phyloP scores from a whole-genome alignment of 495 filamentous ascomycete genomes.

The Parmelia sp. region DNA sequence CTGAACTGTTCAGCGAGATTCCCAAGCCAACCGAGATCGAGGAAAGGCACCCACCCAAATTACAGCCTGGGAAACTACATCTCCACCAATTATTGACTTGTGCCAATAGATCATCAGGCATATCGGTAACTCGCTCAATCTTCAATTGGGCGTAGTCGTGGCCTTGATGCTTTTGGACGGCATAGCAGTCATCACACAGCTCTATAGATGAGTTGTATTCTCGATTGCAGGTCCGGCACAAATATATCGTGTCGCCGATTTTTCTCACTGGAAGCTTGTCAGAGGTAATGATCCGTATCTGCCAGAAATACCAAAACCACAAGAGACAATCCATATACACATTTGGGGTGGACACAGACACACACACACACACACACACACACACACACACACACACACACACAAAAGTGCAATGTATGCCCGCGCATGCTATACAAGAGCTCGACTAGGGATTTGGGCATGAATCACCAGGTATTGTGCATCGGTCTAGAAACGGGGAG shows the following conservation, averaged over 20 bases:
- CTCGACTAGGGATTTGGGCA: neutral
- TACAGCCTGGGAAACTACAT: neutral
- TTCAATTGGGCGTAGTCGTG: neutral
- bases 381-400: no score
- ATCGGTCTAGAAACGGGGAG: neutral
- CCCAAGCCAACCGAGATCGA: neutral
- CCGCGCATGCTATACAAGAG: neutral
- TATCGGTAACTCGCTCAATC: neutral
- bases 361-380: no score
- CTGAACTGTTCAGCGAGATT: neutral
- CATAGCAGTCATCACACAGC: neutral
- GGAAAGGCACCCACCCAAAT: neutral
- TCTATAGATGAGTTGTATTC: neutral
- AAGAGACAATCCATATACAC: no score
- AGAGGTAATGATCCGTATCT: neutral
- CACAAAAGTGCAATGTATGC: no score
- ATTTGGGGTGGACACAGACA: no score
- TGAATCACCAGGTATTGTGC: neutral
- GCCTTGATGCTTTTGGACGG: neutral
- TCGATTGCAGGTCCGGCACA: neutral
- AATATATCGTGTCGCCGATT: neutral
- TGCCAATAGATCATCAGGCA: neutral
- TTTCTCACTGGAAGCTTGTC: neutral
- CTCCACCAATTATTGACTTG: conserved; percentile 4
- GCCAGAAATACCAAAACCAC: neutral